Evolutionary conservation across 1,139 yeast species (phyloP), one percentile per base, ranked within the genome.

Genomic region (Zygoascus hellenicus): DNA sequence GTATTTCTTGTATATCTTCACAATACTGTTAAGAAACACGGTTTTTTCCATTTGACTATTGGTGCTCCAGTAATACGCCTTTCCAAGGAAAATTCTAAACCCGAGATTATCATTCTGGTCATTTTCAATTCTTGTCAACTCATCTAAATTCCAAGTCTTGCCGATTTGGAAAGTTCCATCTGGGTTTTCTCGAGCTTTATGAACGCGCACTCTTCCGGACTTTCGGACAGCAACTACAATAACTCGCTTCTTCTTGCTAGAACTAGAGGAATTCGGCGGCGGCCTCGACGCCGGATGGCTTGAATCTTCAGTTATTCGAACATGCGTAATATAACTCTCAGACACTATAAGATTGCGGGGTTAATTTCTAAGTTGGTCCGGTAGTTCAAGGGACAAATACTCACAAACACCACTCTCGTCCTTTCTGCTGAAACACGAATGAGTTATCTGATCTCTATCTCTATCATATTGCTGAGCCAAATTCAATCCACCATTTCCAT

Each of bases 61-160:
- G 1, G 88, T 80, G 56, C 77, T 81, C 97, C 97, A 92, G 65
- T 81, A 90, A 65, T 92, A 90, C 42, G 77, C 80, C 63, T 88
- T 89, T 42, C 86, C 86, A 59, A 92, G 71, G 30, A 72, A 71
- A 52, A 86, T 71, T 1, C 77, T 60, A 53, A 90, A 74, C 1
- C 70, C 68, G 5, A 54, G 47, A 5, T 58, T 55, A 19, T 55
- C 55, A n/a, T 49, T 26, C 69, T 77, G 71, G 51, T 80, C 84
- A 49, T 78, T 73, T 41, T 80, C 79, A 5, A 90, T 67, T 34
- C 66, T 66, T 11, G 72, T 67, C 54, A 92, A 69, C 55, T 87
- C 95, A 51, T 79, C 87, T 59, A 92, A 68, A 54, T 81, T 83
- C 98, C 98, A 92, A 4, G 95, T 83, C 59, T 96, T 77, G 35